Percentiles rank a stretch among this genome's conserved stretches.
phyloP scores from a whole-genome alignment of 257 asterid species.

The Asclepias syriaca region DNA sequence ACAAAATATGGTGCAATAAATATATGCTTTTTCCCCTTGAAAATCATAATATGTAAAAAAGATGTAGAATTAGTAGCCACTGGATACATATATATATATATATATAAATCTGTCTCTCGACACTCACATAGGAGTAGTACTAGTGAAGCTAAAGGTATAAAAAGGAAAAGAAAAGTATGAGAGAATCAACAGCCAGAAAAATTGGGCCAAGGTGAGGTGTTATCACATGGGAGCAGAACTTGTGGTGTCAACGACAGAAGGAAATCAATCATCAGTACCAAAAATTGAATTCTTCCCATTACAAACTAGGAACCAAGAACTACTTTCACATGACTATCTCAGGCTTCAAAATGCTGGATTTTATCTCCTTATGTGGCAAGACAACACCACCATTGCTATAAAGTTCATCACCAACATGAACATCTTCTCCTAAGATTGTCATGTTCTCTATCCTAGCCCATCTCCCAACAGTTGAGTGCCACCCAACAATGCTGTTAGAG shows the following conservation, averaged over 20 bases:
- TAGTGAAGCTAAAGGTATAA: neutral
- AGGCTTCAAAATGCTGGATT: slow-evolving; percentile 32
- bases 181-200: neutral
- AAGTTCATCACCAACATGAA: slow-evolving; percentile 28
- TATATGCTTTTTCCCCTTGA: neutral
- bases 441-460: slow-evolving; percentile 36
- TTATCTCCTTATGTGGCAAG: slow-evolving; percentile 50
- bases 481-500: slow-evolving; percentile 30
- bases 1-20: neutral
- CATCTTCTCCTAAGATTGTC: slow-evolving; percentile 39
- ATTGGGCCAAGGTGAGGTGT: neutral
- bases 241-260: neutral
- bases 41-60: neutral
- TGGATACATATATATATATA: too few relatives aligned
- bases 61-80: neutral
- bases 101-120: neutral
- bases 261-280: neutral
- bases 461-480: slow-evolving; percentile 37
- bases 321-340: slow-evolving; percentile 35
- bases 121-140: too few relatives aligned
- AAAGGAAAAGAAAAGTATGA: too few relatives aligned
- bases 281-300: neutral
- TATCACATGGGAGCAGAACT: neutral
- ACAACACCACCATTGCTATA: slow-evolving; percentile 34
- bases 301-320: neutral